phyloP scores from a whole-genome alignment of 495 filamentous ascomycete genomes.

The Trypethelium eluteriae region DNA sequence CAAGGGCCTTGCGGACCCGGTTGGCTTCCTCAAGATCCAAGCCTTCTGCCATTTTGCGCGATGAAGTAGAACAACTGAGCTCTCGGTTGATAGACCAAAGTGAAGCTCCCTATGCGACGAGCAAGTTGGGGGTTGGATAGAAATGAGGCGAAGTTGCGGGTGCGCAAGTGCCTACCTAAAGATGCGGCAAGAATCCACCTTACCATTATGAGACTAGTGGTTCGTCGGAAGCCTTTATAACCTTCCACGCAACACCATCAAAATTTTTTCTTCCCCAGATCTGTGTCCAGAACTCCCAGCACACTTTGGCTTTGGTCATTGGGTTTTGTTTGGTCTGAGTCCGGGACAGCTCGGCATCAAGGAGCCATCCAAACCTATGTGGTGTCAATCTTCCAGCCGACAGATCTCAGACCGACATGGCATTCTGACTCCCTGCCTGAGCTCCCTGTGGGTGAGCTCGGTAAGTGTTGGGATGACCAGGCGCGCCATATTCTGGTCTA shows the following conservation, averaged over 20 bases:
- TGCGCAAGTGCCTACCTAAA: no score
- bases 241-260: constrained; percentile 31
- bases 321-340: constrained; percentile 50
- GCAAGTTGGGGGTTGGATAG: not conserved
- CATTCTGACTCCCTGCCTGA: constrained; percentile 47
- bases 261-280: constrained; percentile 53
- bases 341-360: constrained; percentile 76
- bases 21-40: constrained; percentile 91
- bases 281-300: constrained; percentile 76
- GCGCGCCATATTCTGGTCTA: constrained; percentile 63
- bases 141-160: not conserved
- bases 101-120: not conserved
- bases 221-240: no score
- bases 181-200: not conserved
- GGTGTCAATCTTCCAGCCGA: constrained; percentile 86
- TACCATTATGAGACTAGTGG: constrained; percentile 5
- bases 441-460: constrained; percentile 68
- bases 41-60: constrained; percentile 65
- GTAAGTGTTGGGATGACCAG: constrained; percentile 43
- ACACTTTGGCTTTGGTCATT: constrained; percentile 30
- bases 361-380: constrained; percentile 64
- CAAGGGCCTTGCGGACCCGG: constrained; percentile 79
- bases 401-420: constrained; percentile 75
- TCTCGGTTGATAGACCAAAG: not conserved
- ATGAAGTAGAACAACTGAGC: not conserved